A percentile compares a stretch with the other conserved stretches of the same genome.
Conservation (phyloP, 2,329 filamentous ascomycete genomes). For the Arthrocladium fulminans region DNA sequence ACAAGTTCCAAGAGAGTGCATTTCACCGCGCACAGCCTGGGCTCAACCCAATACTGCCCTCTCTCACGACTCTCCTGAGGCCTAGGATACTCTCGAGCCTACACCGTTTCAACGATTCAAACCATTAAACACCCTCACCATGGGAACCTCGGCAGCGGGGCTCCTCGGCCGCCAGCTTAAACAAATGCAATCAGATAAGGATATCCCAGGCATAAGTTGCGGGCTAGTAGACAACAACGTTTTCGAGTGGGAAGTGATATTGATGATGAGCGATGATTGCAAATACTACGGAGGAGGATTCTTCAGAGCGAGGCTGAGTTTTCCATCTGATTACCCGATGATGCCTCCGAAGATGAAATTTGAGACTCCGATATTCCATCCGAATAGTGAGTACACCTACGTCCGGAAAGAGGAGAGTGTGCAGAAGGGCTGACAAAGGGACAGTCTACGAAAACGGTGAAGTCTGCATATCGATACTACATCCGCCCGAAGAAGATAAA, state of each 20-base stretch:
- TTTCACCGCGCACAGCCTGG: too few relatives aligned
- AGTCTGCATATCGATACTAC: slow-evolving; percentile 94
- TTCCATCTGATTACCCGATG: slow-evolving; percentile 78
- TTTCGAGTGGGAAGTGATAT: slow-evolving; percentile 97
- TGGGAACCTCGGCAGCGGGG: slow-evolving; percentile 51
- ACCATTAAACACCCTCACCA: slow-evolving; percentile 18
- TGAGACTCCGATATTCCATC: slow-evolving; percentile 79
- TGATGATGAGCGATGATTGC: slow-evolving; percentile 94
- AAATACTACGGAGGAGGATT: slow-evolving; percentile 91
- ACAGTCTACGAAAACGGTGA: slow-evolving; percentile 72
- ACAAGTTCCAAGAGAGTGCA: too few relatives aligned
- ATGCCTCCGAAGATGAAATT: slow-evolving; percentile 85
- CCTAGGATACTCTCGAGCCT: background rate
- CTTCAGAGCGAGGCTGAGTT: slow-evolving; percentile 76
- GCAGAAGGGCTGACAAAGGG: background rate
- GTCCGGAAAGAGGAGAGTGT: background rate
- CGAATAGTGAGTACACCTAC: slow-evolving; percentile 54
- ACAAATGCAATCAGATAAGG: slow-evolving; percentile 84
- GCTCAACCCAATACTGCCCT: too few relatives aligned
- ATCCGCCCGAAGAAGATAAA: slow-evolving; percentile 87
- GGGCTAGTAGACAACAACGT: slow-evolving; percentile 79
- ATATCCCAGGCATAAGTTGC: slow-evolving; percentile 89
- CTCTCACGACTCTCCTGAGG: background rate
- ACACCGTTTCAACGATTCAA: background rate
- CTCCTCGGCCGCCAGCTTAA: slow-evolving; percentile 81